Percentiles rank a stretch among this genome's conserved stretches.
Evolutionary conservation across 2,329 filamentous ascomycete genomes (phyloP).

Genomic region (Pyrenophora graminea): DNA sequence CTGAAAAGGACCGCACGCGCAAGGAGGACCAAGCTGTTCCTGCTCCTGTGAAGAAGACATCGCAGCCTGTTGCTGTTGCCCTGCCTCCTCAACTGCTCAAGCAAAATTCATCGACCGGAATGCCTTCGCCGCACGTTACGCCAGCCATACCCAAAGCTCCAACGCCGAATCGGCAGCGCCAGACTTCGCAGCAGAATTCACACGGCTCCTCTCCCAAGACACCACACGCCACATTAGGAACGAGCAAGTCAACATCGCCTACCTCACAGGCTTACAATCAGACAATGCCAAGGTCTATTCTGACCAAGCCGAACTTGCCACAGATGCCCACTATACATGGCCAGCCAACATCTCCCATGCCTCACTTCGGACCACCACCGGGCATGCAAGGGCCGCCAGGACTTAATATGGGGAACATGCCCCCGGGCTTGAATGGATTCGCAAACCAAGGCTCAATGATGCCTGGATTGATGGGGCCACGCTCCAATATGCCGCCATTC

Average conservation of each 20-base stretch:
- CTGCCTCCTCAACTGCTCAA: conserved; percentile 60
- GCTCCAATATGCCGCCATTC: conserved; percentile 58
- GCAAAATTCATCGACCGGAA: conserved; percentile 55
- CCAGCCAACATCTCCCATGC: conserved; percentile 65
- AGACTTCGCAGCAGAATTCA: conserved; percentile 77
- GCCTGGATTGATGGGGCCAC: conserved; percentile 57
- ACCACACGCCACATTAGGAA: conserved; percentile 57
- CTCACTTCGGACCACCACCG: conserved; percentile 62
- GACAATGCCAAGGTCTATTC: conserved; percentile 66
- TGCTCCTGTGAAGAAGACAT: conserved; percentile 41
- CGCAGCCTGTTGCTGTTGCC: conserved; percentile 52
- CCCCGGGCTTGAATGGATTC: conserved; percentile 54
- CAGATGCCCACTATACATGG: conserved; percentile 58
- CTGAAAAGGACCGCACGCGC: conserved; percentile 49
- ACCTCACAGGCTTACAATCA: conserved; percentile 68
- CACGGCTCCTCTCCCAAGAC: conserved; percentile 71
- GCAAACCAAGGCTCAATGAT: conserved; percentile 61
- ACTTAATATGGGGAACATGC: conserved; percentile 51
- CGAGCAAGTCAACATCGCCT: conserved; percentile 62
- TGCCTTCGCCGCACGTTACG: conserved; percentile 81
- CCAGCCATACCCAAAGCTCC: conserved; percentile 82
- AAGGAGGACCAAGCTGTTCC: conserved; percentile 48
- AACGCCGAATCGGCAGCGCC: conserved; percentile 75
- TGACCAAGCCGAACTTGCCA: conserved; percentile 61
- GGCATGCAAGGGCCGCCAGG: conserved; percentile 63